Percentiles rank a stretch among this genome's conserved stretches.
Evolutionary conservation across 768 basidiomycete species (phyloP).

Genomic region (Pleurotus giganteus): DNA sequence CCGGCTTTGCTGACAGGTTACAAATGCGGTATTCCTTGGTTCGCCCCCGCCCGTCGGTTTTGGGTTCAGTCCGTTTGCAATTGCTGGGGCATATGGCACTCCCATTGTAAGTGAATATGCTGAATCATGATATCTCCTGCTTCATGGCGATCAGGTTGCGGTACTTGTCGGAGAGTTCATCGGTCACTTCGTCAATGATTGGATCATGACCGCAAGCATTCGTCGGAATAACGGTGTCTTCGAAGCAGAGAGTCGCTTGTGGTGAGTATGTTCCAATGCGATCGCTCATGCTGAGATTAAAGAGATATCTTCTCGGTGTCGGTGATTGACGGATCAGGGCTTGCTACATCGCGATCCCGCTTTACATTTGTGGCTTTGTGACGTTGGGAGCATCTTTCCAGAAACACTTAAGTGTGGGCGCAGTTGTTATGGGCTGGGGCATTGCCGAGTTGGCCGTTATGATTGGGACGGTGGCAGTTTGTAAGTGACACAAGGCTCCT

Average conservation of each 20-base stretch:
- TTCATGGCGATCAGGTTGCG: slow-evolving; percentile 35
- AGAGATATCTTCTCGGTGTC: background rate
- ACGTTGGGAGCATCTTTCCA: slow-evolving; percentile 54
- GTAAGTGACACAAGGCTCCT: slow-evolving; percentile 35
- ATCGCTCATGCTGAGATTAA: background rate
- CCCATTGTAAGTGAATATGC: slow-evolving; percentile 41
- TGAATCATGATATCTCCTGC: background rate
- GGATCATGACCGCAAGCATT: slow-evolving; percentile 44
- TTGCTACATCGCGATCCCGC: slow-evolving; percentile 54
- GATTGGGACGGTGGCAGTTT: slow-evolving; percentile 63
- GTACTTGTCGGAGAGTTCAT: slow-evolving; percentile 51
- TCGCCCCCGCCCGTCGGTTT: slow-evolving; percentile 53
- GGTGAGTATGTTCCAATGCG: slow-evolving; percentile 31
- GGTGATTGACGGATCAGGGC: slow-evolving; percentile 36
- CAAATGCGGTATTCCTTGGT: slow-evolving; percentile 64
- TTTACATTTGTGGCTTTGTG: slow-evolving; percentile 64
- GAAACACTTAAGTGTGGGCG: slow-evolving; percentile 49
- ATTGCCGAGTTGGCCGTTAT: slow-evolving; percentile 55
- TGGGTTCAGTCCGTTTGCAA: slow-evolving; percentile 46
- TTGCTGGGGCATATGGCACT: slow-evolving; percentile 53
- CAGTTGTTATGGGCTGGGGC: slow-evolving; percentile 67
- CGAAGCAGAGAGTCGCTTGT: slow-evolving; percentile 59
- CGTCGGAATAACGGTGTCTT: slow-evolving; percentile 54
- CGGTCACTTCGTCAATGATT: slow-evolving; percentile 55
- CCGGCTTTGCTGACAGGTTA: slow-evolving; percentile 48